Conservation (phyloP, 2,329 filamentous ascomycete species). For the Phaeosphaeriaceae sp. region DNA sequence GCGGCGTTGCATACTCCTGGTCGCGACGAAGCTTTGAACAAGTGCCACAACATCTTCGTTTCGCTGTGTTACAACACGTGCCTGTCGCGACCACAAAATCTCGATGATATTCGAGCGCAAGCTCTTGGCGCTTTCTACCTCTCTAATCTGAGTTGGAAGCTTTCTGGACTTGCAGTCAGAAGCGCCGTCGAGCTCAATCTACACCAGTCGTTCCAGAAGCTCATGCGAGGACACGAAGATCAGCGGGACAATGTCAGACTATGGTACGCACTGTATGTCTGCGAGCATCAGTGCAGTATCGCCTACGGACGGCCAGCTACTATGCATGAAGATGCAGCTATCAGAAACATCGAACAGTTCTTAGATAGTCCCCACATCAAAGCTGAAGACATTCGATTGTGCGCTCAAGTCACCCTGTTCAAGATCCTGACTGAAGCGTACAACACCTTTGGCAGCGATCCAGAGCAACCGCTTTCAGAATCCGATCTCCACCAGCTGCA, state of each 20-base stretch:
- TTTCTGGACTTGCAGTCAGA: conserved; percentile 49
- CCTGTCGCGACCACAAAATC: conserved; percentile 44
- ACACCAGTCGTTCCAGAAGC: conserved; percentile 48
- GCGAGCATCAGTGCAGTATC: conserved; percentile 52
- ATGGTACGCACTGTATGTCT: conserved; percentile 51
- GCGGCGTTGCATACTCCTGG: conserved; percentile 40
- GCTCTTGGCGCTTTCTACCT: conserved; percentile 52
- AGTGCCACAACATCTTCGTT: conserved; percentile 44
- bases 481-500: conserved; percentile 49
- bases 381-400: conserved; percentile 39
- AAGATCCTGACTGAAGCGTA: conserved; percentile 46
- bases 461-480: conserved; percentile 47
- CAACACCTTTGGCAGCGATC: conserved; percentile 41
- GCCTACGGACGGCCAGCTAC: conserved; percentile 52
- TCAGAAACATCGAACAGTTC: conserved; percentile 47
- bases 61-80: conserved; percentile 43
- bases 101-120: conserved; percentile 50
- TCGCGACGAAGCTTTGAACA: conserved; percentile 36
- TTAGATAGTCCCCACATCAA: conserved; percentile 37
- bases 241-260: conserved; percentile 48
- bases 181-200: conserved; percentile 52
- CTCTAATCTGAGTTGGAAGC: conserved; percentile 51
- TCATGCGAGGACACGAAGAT: conserved; percentile 43
- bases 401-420: conserved; percentile 42
- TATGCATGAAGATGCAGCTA: conserved; percentile 49